Base-by-base conservation (phyloP, 345 rosid species). In the Acer negundo region DNA sequence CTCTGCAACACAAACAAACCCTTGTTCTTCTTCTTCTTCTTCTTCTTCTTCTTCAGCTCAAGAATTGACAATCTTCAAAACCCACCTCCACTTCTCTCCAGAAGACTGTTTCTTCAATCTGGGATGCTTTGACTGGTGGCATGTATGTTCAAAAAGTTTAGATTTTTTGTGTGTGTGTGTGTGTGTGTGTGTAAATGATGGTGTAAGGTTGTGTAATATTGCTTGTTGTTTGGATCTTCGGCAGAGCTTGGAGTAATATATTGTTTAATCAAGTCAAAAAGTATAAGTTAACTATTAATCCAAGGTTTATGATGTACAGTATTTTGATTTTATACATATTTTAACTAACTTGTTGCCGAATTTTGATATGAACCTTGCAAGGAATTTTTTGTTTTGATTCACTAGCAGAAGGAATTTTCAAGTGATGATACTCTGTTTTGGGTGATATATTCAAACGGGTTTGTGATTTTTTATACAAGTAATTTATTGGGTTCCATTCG, bases 111-210 rank as follows among this genome's bases (percentile, higher is more conserved):
- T 90, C 97, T 56, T 86, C 91, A 11, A 83, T 93, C 62, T 95
- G 98, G 98, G 92, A 87, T 72, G 94, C 98, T 15, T 78, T 95
- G 28, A 93, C 97, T 0, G 95, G 84, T 67, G 85, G 98, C 94
- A 56, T 90, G 99, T 93, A 87, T 35, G 38, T 88, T 76, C 15
- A 59, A 42, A 35, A 35, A 35, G 26, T 67, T 8, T 7, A 15
- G 24, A 11, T 72, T 51, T 66, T 47, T 61, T n/a, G n/a, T n/a
- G n/a, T n/a, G n/a, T n/a, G n/a, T n/a, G n/a, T n/a, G n/a, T n/a
- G n/a, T n/a, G n/a, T n/a, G n/a, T n/a, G 35, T 70, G 51, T 23
- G 53, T 73, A 12, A 17, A 10, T 35, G 11, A 53, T 70, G 72
- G 47, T 64, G 23, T 62, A 19, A 24, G 19, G 4, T 13, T 77